phyloP scores from a whole-genome alignment of 2,329 filamentous ascomycete species.

The Madurella fahalii region DNA sequence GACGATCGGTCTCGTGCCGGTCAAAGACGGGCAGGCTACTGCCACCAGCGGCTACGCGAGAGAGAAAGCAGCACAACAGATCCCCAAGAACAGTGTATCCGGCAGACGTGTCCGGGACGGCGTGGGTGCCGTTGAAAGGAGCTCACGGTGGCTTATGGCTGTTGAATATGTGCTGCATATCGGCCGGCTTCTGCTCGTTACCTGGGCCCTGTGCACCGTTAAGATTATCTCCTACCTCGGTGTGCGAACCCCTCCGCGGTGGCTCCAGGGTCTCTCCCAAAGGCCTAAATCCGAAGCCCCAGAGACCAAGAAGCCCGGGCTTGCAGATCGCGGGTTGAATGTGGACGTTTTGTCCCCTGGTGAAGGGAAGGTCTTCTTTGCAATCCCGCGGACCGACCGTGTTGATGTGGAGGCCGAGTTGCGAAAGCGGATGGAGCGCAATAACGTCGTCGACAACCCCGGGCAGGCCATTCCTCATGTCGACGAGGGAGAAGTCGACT shows the following conservation, averaged over 20 bases:
- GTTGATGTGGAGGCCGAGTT: conserved; percentile 81
- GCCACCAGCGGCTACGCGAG: conserved; percentile 60
- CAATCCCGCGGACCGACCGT: conserved; percentile 55
- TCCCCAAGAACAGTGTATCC: conserved; percentile 44
- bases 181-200: conserved; percentile 57
- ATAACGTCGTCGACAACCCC: conserved; percentile 31
- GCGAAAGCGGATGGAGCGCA: conserved; percentile 52
- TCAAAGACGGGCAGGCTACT: conserved; percentile 43
- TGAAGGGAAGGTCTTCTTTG: conserved; percentile 14
- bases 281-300: conserved; percentile 30
- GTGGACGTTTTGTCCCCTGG: conserved; percentile 24
- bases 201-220: conserved; percentile 52
- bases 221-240: conserved; percentile 55
- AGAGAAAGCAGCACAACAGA: conserved; percentile 63
- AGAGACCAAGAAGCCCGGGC: conserved; percentile 17
- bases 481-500: conserved; percentile 65
- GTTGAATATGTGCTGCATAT: conserved; percentile 75
- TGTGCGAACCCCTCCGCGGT: conserved; percentile 58
- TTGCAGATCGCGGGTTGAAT: conserved; percentile 37
- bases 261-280: conserved; percentile 53
- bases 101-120: conserved; percentile 51
- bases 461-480: conserved; percentile 22
- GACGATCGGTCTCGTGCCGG: conserved; percentile 52
- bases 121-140: conserved; percentile 74
- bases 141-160: conserved; percentile 72